Conservation (phyloP, 177 flowering plant species). For the Vitis hybrid region DNA sequence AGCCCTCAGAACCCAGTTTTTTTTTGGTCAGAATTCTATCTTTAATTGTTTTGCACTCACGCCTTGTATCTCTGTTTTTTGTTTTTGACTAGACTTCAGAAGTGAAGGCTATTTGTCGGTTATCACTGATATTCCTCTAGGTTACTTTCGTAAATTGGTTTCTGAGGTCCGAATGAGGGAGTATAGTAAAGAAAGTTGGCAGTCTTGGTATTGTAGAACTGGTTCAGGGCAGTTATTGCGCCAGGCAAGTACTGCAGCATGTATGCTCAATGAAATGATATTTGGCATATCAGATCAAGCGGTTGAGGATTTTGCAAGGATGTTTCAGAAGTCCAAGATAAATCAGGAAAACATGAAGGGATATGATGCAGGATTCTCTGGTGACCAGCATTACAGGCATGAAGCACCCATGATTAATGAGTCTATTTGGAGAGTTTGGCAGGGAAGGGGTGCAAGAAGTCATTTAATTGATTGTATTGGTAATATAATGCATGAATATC, state of each 20-base stretch:
- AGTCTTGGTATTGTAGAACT: conserved; percentile 70
- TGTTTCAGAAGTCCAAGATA: conserved; percentile 43
- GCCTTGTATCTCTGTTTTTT: conserved; percentile 2
- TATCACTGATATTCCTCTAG: conserved; percentile 68
- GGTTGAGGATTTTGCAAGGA: conserved; percentile 28
- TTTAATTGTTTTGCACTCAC: conserved; percentile 6
- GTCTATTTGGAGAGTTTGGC: conserved; percentile 44
- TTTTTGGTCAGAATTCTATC: not conserved
- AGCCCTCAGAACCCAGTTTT: conserved; percentile 13
- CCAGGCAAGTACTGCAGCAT: conserved; percentile 83
- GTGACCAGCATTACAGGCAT: conserved; percentile 15
- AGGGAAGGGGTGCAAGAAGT: conserved; percentile 28
- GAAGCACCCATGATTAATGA: conserved; percentile 8
- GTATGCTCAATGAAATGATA: conserved; percentile 84
- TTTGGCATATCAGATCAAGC: conserved; percentile 82
- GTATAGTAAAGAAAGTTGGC: conserved; percentile 69
- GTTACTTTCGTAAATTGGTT: conserved; percentile 57
- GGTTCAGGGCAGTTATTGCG: conserved; percentile 80
- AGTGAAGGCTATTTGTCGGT: conserved; percentile 55
- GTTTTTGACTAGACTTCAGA: conserved; percentile 45
- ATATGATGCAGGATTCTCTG: conserved; percentile 13
- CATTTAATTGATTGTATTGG: conserved; percentile 74
- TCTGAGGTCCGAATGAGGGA: conserved; percentile 67
- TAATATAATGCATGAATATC: conserved; percentile 81
- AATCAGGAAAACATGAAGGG: conserved; percentile 19